Percentiles rank a stretch among this genome's conserved stretches.
Conservation (phyloP, 768 basidiomycete species). For the Tremella fuciformis region DNA sequence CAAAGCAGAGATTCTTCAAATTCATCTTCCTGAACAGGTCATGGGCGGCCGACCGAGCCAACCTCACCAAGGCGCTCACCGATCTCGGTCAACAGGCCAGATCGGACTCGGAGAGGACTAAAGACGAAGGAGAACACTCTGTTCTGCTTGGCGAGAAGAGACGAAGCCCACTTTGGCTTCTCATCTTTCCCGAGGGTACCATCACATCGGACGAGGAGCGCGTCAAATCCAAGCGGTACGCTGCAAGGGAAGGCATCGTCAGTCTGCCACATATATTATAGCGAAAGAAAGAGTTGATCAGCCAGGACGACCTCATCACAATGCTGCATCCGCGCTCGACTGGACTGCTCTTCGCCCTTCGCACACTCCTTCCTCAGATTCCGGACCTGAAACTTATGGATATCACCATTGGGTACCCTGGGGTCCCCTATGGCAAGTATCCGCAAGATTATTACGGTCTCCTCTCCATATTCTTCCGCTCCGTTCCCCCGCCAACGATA, state of each 20-base stretch:
- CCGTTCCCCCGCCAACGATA: slow-evolving; percentile 75
- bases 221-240: slow-evolving; percentile 79
- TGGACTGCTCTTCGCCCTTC: slow-evolving; percentile 78
- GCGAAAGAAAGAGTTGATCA: not conserved
- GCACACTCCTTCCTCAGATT: slow-evolving; percentile 73
- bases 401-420: slow-evolving; percentile 86
- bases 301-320: slow-evolving; percentile 73
- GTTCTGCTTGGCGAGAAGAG: not conserved
- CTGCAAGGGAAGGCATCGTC: slow-evolving; percentile 83
- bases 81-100: slow-evolving; percentile 59
- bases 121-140: slow-evolving; percentile 10
- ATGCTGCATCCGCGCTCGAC: slow-evolving; percentile 88
- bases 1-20: slow-evolving; percentile 74
- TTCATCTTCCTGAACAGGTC: slow-evolving; percentile 91
- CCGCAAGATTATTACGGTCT: slow-evolving; percentile 85
- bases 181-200: slow-evolving; percentile 95
- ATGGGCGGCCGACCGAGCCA: slow-evolving; percentile 77
- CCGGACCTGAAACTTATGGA: slow-evolving; percentile 79
- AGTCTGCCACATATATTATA: slow-evolving; percentile 50
- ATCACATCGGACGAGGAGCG: slow-evolving; percentile 82
- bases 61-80: slow-evolving; percentile 65
- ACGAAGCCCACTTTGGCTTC: slow-evolving; percentile 64
- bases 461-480: slow-evolving; percentile 77
- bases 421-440: slow-evolving; percentile 73
- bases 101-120: slow-evolving; percentile 14